A percentile compares a stretch with the other conserved stretches of the same genome.
Conservation (phyloP, 1,284 basidiomycete species). For the Malassezia globosa region DNA sequence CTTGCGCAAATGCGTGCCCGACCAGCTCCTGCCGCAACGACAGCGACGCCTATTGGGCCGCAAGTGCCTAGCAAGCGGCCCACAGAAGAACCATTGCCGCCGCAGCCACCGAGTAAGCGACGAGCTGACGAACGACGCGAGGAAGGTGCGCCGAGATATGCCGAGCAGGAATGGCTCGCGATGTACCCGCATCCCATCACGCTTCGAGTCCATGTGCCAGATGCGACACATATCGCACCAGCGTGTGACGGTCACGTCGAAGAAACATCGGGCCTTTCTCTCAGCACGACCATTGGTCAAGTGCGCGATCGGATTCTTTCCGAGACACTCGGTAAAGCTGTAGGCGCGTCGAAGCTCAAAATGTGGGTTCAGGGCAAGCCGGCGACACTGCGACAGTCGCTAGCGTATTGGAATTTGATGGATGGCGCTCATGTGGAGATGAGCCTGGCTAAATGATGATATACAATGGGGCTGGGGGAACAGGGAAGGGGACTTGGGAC, state of each 20-base stretch:
- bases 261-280: conserved; percentile 23
- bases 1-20: conserved; percentile 21
- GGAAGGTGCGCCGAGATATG: conserved; percentile 20
- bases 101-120: neutral
- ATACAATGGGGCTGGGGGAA: neutral
- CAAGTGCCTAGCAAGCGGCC: conserved; percentile 16
- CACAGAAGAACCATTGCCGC: neutral
- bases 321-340: conserved; percentile 22
- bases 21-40: conserved; percentile 8
- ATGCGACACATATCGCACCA: conserved; percentile 16
- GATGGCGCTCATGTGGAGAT: conserved; percentile 32
- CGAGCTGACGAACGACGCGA: neutral
- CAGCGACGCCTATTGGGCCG: conserved; percentile 7
- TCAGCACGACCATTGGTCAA: conserved; percentile 16
- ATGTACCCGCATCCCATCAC: conserved; percentile 28
- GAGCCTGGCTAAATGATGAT: conserved; percentile 23
- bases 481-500: neutral
- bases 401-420: conserved; percentile 40
- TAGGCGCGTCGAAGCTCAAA: conserved; percentile 39
- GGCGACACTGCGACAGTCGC: conserved; percentile 37
- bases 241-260: conserved; percentile 29
- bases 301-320: conserved; percentile 37
- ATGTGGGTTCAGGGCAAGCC: conserved; percentile 29
- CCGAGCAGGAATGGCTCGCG: conserved; percentile 32
- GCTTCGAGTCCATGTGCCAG: conserved; percentile 23